Evolutionary conservation across 352 stramenopile genomes (phyloP), one percentile per base, ranked within the genome.

Genomic region (Globisporangium okanoganense): DNA sequence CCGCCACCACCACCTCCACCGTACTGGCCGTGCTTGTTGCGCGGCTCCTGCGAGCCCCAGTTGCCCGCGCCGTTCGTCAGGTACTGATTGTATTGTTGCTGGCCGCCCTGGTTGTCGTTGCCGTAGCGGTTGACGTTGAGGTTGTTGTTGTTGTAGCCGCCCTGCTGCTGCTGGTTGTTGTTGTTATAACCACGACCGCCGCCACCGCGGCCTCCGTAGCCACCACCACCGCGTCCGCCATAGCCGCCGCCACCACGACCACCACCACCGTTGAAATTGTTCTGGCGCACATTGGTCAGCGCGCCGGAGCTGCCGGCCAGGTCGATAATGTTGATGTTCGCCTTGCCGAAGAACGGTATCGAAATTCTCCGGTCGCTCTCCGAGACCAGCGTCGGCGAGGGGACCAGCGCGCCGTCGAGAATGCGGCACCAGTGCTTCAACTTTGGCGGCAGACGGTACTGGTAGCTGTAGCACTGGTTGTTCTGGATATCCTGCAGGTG

Each of bases 401-500:
- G 78, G 8, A 55, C 6, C 1, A 75, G 41, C 0, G 85, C 82
- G 22, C 75, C 78, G 0, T 87, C 76, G 31, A 94, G 63, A 20
- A 91, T 76, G 10, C 69, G 61, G 25, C 79, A 94, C 7, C 79
- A 13, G 59, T 94, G 85, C 35, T 63, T 43, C 12, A 70, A 57
- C 58, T 78, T 88, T 4, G 65, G 63, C 4, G 82, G 85, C 35
- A 85, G 70, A 24, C 71, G 67, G 69, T 88, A 94, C 68, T 92
- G 82, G 61, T 90, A 94, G 64, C 78, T 91, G 62, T 88, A 90
- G 68, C 85, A 94, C 65, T 90, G 81, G 67, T 94, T 94, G 79
- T 94, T 92, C 6, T 78, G 79, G 31, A 94, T 89, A 56, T 94
- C 85, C 45, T 79, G 64, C 38, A 94, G 66, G 29, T 90, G 64